Evolutionary conservation across 2,329 filamentous ascomycete species (phyloP).

Genomic region (Fusarium devonianum): DNA sequence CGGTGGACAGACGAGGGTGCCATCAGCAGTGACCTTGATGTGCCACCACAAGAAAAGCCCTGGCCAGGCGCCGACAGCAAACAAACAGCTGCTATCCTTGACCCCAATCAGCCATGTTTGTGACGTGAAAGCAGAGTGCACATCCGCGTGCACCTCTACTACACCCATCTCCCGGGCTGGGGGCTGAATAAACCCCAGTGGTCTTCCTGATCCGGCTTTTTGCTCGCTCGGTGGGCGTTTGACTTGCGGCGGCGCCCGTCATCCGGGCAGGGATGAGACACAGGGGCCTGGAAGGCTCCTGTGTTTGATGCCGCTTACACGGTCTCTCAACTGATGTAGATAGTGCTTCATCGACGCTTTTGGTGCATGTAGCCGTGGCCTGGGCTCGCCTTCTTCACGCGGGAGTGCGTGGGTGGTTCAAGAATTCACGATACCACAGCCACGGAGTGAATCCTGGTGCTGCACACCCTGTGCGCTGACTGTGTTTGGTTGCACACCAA

Average conservation of each 20-base stretch:
- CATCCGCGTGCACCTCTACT: no score
- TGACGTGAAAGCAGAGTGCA: constrained; percentile 11
- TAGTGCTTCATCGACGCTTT: constrained; percentile 7
- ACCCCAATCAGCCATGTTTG: background rate
- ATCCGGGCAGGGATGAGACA: constrained; percentile 4
- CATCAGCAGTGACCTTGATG: background rate
- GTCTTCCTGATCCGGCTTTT: background rate
- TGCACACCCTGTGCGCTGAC: background rate
- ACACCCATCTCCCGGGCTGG: constrained; percentile 1
- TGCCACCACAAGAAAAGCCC: background rate
- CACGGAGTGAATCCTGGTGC: background rate
- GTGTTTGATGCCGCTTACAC: background rate
- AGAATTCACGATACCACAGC: background rate
- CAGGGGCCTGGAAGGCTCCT: constrained; percentile 6
- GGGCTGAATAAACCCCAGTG: no score
- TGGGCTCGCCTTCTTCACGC: no score
- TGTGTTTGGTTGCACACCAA: constrained; percentile 4
- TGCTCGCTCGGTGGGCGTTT: constrained; percentile 6
- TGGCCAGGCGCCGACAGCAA: no score
- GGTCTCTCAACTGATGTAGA: background rate
- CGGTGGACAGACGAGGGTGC: no score
- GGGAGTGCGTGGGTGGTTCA: background rate
- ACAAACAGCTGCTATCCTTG: background rate
- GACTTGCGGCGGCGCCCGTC: constrained; percentile 20
- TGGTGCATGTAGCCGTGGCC: constrained; percentile 3